Evolutionary conservation across 2,329 filamentous ascomycete genomes (phyloP).

Genomic region (Diaporthe longicolla): DNA sequence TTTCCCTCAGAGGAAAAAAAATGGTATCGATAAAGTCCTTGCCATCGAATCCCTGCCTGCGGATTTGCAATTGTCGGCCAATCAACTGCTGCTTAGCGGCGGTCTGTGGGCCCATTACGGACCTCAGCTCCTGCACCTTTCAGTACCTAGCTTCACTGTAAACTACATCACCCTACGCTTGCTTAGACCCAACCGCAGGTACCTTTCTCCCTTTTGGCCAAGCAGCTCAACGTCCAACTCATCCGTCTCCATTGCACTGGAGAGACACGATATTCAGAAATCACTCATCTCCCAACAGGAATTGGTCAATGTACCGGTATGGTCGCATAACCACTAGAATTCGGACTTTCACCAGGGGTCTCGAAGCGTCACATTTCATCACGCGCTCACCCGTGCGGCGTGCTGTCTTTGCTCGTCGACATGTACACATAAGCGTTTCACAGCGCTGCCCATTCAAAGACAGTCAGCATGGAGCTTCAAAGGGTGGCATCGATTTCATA

Average conservation of each 20-base stretch:
- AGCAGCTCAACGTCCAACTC: not conserved
- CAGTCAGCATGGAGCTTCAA: slow-evolving; percentile 5
- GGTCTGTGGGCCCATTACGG: not conserved
- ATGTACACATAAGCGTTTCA: not conserved
- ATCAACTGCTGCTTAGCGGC: not conserved
- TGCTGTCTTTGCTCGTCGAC: not conserved
- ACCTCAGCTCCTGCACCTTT: not conserved
- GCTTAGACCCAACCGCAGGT: not conserved
- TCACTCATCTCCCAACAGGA: not conserved
- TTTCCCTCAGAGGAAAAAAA: slow-evolving; percentile 36
- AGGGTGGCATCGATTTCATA: slow-evolving; percentile 26
- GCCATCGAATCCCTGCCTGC: slow-evolving; percentile 39
- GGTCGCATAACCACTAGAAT: slow-evolving; percentile 39
- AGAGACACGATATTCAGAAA: not conserved
- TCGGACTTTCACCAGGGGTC: slow-evolving; percentile 10
- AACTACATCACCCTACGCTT: not conserved
- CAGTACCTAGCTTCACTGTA: not conserved
- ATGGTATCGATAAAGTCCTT: slow-evolving; percentile 41
- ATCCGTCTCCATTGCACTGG: not conserved
- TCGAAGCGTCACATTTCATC: not conserved
- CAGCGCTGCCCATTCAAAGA: not conserved
- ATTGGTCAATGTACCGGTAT: slow-evolving; percentile 42
- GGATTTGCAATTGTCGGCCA: slow-evolving; percentile 36
- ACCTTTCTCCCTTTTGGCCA: not conserved
- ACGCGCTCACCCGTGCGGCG: not conserved